These are phyloP conservation scores for Mortierella sp. DNA, from an alignment of 371 early-diverging fungal species.

Conservation along the genomic window DNA sequence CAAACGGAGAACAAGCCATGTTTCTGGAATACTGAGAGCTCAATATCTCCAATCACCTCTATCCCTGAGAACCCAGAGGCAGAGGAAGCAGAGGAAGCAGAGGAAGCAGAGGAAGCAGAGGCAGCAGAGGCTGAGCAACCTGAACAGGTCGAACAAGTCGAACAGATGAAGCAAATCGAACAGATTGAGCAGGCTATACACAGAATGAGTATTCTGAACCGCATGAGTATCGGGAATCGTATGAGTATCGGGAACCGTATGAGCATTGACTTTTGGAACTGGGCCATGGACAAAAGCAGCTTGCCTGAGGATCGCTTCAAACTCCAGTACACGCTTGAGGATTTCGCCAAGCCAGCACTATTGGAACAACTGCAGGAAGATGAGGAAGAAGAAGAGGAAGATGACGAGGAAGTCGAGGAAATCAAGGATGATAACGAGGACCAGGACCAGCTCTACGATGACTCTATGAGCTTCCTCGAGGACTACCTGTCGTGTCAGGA, in stretches of 20 bases:
- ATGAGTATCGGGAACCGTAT: neutral
- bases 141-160: no score
- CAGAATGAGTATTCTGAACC: no score
- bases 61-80: no score
- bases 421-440: neutral
- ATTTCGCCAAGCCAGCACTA: neutral
- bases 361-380: neutral
- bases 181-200: no score
- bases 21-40: no score
- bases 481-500: neutral
- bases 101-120: no score
- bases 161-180: no score
- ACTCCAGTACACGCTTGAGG: slow-evolving; percentile 1
- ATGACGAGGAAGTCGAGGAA: neutral
- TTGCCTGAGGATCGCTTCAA: slow-evolving; percentile 1
- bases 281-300: slow-evolving; percentile 1
- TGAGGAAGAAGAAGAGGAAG: neutral
- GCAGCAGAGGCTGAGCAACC: no score
- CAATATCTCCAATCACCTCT: no score
- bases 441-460: slow-evolving; percentile 6
- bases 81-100: no score
- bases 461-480: slow-evolving; percentile 6
- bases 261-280: neutral
- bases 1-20: no score
- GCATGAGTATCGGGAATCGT: no score